Evolutionary conservation across 768 basidiomycete species (phyloP), one percentile per base, ranked within the genome.

Genomic region (Suillus weaverae): DNA sequence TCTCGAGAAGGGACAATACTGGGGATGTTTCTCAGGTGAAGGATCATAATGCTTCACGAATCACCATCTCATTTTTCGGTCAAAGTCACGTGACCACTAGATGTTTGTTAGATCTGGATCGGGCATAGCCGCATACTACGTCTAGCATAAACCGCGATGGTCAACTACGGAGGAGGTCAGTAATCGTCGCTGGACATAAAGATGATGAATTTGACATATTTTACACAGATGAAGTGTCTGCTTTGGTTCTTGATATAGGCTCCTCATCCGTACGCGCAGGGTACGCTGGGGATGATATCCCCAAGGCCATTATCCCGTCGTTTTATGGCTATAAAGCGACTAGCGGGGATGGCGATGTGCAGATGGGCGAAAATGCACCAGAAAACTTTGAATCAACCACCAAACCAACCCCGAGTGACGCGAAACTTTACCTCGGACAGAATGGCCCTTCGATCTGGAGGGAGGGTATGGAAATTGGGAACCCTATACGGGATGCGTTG

Each of bases 281-380:
- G 61, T 97, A 99, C 76, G 97, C 97, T 13, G 97, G 97, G 54
- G 97, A 99, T 78, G 97, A 99, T 72, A 86, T 91, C 13, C 97
- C 97, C 20, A 94, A 94, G 77, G 91, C 92, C 20, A 88, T 98
- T 66, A 87, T 97, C 67, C 92, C 97, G 9, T 92, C 95, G 4
- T 83, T 87, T 51, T 99, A 94, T 77, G 96, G 96, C 38, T 95
- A 88, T 75, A 84, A 84, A 48, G 79, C 77, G 64, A 76, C 77
- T 50, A 68, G 76, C 7, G 70, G 71, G 8, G 76, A 76, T 54
- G 62, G 33, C 33, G 76, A 76, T 62, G 63, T 75, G 39, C 75
- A 50, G 81, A 87, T 66, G 79, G 73, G 71, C 62, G 85, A 82
- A 64, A 80, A 77, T 48, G 70, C 74, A 26, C 75, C 68, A 16